Evolutionary conservation across 352 stramenopile genomes (phyloP).

Genomic region (Halophytophthora batemanensis): DNA sequence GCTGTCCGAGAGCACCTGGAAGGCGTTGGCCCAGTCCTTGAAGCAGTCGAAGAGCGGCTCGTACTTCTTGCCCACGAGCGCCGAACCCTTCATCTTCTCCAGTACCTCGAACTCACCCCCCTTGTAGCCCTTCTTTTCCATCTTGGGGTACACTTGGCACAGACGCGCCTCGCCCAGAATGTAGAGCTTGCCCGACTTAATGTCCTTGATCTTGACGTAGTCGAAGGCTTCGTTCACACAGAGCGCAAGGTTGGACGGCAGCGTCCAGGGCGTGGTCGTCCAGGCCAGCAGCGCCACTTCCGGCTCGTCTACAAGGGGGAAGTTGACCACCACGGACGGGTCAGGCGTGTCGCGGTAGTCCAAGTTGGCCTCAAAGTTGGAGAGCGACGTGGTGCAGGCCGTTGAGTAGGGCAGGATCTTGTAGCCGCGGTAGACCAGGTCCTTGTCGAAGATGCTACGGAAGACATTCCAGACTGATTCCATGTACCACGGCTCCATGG

Average conservation of each 20-base stretch:
- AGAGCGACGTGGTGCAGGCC: slow-evolving; percentile 96
- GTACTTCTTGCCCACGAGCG: slow-evolving; percentile 96
- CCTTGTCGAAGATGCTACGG: slow-evolving; percentile 97
- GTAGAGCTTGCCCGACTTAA: slow-evolving; percentile 89
- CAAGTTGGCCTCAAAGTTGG: slow-evolving; percentile 99
- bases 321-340: slow-evolving; percentile 96
- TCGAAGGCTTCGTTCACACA: slow-evolving; percentile 96
- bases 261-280: slow-evolving; percentile 99
- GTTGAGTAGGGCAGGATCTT: slow-evolving; percentile 99
- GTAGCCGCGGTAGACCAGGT: slow-evolving; percentile 98
- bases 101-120: slow-evolving; percentile 92
- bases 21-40: slow-evolving; percentile 86
- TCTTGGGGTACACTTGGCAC: slow-evolving; percentile 95
- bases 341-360: slow-evolving; percentile 99
- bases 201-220: slow-evolving; percentile 98
- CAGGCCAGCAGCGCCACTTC: slow-evolving; percentile 93
- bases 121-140: slow-evolving; percentile 97
- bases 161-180: slow-evolving; percentile 94
- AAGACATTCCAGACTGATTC: slow-evolving; percentile 99
- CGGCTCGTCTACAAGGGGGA: slow-evolving; percentile 90
- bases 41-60: slow-evolving; percentile 97
- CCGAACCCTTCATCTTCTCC: slow-evolving; percentile 87
- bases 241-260: slow-evolving; percentile 98
- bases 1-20: slow-evolving; percentile 95
- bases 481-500: slow-evolving; percentile 99